A percentile compares a stretch with the other conserved stretches of the same genome.
These are phyloP conservation scores for Nymphaea thermarum DNA, from an alignment of 164 flowering plant genomes.

Conservation along the genomic window DNA sequence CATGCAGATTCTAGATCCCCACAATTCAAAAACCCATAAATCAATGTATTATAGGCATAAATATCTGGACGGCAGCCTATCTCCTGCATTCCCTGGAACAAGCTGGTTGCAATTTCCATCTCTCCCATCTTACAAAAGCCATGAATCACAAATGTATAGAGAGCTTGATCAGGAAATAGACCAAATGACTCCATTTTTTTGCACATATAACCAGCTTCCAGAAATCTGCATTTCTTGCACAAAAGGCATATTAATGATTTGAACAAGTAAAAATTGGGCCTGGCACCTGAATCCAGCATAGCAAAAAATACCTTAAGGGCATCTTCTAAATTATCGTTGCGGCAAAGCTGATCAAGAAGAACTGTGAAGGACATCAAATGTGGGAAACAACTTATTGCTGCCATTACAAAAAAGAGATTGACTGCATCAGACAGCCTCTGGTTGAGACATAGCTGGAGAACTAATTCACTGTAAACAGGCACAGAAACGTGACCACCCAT, in stretches of 20 bases:
- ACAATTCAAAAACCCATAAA: conserved; percentile 34
- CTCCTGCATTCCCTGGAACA: conserved; percentile 45
- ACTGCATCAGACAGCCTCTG: conserved; percentile 28
- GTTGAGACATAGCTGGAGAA: conserved; percentile 19
- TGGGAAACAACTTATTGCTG: conserved; percentile 12
- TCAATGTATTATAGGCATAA: conserved; percentile 39
- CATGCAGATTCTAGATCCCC: conserved; percentile 27
- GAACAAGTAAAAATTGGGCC: conserved; percentile 24
- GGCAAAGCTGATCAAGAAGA: conserved; percentile 32
- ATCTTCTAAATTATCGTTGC: conserved; percentile 26
- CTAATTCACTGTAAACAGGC: conserved; percentile 21
- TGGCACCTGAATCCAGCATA: conserved; percentile 20
- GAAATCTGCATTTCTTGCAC: conserved; percentile 26
- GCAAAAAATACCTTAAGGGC: conserved; percentile 28
- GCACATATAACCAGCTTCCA: conserved; percentile 40
- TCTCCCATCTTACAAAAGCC: conserved; percentile 36
- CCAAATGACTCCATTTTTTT: conserved; percentile 37
- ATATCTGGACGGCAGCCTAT: conserved; percentile 40
- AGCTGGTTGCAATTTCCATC: conserved; percentile 37
- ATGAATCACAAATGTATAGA: conserved; percentile 41
- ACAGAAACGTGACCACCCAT: conserved; percentile 13
- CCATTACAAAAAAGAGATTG: conserved; percentile 16
- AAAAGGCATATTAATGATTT: conserved; percentile 30
- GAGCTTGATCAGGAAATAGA: conserved; percentile 18
- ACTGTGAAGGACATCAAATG: conserved; percentile 16